Evolutionary conservation across 768 basidiomycete species (phyloP).

Genomic region (Mycena pura): DNA sequence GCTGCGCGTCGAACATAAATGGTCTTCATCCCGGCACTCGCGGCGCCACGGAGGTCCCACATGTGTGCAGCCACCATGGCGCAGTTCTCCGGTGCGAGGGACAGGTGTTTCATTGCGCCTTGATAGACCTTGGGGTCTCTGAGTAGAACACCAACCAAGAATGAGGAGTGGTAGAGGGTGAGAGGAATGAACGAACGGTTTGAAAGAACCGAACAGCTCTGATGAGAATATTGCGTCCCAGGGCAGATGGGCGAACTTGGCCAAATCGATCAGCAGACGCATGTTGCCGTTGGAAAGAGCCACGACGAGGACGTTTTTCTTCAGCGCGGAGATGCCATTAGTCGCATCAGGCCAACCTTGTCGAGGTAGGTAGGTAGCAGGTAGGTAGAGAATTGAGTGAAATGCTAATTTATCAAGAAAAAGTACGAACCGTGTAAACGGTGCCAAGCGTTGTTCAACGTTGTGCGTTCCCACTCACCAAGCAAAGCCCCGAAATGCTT

Average conservation of each 20-base stretch:
- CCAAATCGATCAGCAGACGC: conserved; percentile 66
- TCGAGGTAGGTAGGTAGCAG: too few relatives aligned
- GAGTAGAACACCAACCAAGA: neutral
- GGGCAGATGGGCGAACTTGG: conserved; percentile 65
- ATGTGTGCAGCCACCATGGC: conserved; percentile 74
- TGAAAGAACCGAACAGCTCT: conserved; percentile 66
- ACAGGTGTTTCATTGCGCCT: conserved; percentile 56
- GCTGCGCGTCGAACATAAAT: conserved; percentile 61
- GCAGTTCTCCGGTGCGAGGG: conserved; percentile 52
- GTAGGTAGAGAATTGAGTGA: too few relatives aligned
- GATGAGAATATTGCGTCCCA: conserved; percentile 71
- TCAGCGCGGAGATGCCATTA: conserved; percentile 55
- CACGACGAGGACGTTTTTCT: conserved; percentile 56
- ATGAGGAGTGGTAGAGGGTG: neutral
- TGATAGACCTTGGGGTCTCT: conserved; percentile 62
- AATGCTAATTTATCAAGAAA: neutral
- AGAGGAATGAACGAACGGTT: conserved; percentile 54
- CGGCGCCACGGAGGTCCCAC: conserved; percentile 62
- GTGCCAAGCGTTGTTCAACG: conserved; percentile 65
- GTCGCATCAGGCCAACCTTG: conserved; percentile 65
- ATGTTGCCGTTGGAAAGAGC: conserved; percentile 72
- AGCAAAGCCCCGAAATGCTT: conserved; percentile 50
- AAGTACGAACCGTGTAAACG: conserved; percentile 50
- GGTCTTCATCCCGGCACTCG: conserved; percentile 58
- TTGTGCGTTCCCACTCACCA: conserved; percentile 49